Conservation (phyloP, 306 rosid genomes). For the Vigna mungo region DNA sequence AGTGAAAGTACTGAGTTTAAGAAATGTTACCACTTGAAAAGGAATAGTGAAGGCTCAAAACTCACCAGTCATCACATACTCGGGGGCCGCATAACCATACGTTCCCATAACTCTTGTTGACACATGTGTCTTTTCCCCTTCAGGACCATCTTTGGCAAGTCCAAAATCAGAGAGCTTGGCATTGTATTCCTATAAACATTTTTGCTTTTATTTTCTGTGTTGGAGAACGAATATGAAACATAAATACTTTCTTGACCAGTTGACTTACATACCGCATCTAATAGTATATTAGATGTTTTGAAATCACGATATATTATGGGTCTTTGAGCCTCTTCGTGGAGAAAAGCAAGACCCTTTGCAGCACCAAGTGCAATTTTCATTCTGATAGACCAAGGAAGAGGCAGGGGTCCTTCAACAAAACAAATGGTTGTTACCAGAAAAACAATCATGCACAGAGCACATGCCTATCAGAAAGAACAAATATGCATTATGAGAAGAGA, state of each 20-base stretch:
- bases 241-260: conserved; percentile 23
- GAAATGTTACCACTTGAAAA: conserved; percentile 12
- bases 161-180: conserved; percentile 98
- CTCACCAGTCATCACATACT: conserved; percentile 99
- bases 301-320: conserved; percentile 96
- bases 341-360: conserved; percentile 96
- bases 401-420: conserved; percentile 83
- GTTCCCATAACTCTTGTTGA: conserved; percentile 99
- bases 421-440: conserved; percentile 55
- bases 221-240: conserved; percentile 29
- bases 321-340: conserved; percentile 86
- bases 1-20: conserved; percentile 21
- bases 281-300: conserved; percentile 91
- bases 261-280: conserved; percentile 80
- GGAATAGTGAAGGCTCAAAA: conserved; percentile 37
- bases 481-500: conserved; percentile 29
- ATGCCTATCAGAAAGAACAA: conserved; percentile 32
- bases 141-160: conserved; percentile 98
- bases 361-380: conserved; percentile 97
- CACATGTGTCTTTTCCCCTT: conserved; percentile 93
- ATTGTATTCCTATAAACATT: conserved; percentile 76
- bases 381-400: conserved; percentile 98
- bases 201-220: conserved; percentile 27
- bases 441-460: conserved; percentile 34
- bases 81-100: conserved; percentile 97